Percentiles rank a stretch among this genome's conserved stretches.
Conservation (phyloP, 2,329 filamentous ascomycete species). For the Rhynchosporium secalis region DNA sequence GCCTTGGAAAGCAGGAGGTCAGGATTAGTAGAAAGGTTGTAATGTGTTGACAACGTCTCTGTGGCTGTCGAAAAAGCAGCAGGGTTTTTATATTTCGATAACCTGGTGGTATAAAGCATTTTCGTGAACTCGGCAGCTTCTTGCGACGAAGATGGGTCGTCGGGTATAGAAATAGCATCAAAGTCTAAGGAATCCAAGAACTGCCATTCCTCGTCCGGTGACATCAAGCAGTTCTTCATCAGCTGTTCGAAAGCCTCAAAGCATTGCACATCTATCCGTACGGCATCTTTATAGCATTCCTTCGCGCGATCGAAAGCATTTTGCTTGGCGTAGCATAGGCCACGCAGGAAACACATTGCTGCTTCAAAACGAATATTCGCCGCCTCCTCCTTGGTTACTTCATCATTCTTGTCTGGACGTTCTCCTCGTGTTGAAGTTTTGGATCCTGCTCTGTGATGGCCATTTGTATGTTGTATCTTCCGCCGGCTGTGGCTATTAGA, state of each 20-base stretch:
- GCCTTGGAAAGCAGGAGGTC: conserved; percentile 89
- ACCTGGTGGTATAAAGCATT: conserved; percentile 91
- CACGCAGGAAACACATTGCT: conserved; percentile 93
- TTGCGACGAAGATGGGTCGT: conserved; percentile 68
- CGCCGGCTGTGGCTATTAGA: conserved; percentile 63
- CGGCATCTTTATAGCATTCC: conserved; percentile 97
- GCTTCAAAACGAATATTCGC: conserved; percentile 85
- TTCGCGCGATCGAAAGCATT: conserved; percentile 97
- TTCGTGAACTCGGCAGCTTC: conserved; percentile 92
- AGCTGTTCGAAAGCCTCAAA: conserved; percentile 98
- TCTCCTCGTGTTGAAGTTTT: conserved; percentile 43
- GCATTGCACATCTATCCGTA: conserved; percentile 95
- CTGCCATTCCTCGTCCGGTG: conserved; percentile 68
- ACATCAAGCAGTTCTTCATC: conserved; percentile 93
- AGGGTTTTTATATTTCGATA: conserved; percentile 93
- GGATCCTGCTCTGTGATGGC: conserved; percentile 51
- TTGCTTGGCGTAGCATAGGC: conserved; percentile 92
- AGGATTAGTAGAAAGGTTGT: conserved; percentile 80
- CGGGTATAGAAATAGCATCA: conserved; percentile 69
- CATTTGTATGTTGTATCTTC: conserved; percentile 69
- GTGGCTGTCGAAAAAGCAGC: conserved; percentile 79
- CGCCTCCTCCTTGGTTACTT: conserved; percentile 58
- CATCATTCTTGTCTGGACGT: conserved; percentile 34
- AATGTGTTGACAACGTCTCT: conserved; percentile 90
- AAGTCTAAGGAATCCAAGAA: conserved; percentile 81